Base-by-base conservation (phyloP, 2,329 filamentous ascomycete genomes). In the Verticillium isaacii region DNA sequence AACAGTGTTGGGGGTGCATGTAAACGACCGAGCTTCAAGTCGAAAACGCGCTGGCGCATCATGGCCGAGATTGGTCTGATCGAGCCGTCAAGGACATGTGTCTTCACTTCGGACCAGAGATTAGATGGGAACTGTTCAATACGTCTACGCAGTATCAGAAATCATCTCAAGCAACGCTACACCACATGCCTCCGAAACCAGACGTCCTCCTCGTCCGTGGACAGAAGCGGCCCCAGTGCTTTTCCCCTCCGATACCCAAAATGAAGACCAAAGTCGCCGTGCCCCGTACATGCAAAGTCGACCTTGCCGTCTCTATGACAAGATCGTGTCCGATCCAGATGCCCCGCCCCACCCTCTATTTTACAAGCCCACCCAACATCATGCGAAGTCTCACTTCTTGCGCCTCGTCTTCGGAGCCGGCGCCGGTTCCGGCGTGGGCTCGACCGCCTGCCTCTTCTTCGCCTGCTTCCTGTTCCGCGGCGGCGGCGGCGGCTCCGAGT, bases 401-500 rank as follows among this genome's bases (percentile, higher is more conserved):
- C 67, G 62, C 32, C 68, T 65, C 39, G 66, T 68, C 63, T 70
- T 70, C 11, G 65, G 61, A 15, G 68, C 65, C 32, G 69, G 68
- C 32, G 65, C 66, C 12, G 65, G 65, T 3, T 63, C 66, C 8
- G 67, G 65, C 5, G 61, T 62, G 12, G 63, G 61, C 23, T 64
- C 68, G 58, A 66, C 64, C 32, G 77, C 78, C 69, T 82, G 80
- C 60, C 82, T 78, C 72, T 84, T 85, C 70, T 77, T 80, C 17
- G 75, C 77, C 64, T 80, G 78, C 73, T 85, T 86, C 66, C 78
- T 76, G 25, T 77, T 68, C 63, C 82, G 75, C 5, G 80, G 80
- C 1, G 80, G 82, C 45, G 82, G 82, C 8, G 83, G 82, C 34
- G 81, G 78, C 62, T 85, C 77, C 64, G 80, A 83, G 70, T 87